A percentile compares a stretch with the other conserved stretches of the same genome.
Evolutionary conservation across 2,329 filamentous ascomycete species (phyloP).

Genomic region (Amylocarpus encephaloides): DNA sequence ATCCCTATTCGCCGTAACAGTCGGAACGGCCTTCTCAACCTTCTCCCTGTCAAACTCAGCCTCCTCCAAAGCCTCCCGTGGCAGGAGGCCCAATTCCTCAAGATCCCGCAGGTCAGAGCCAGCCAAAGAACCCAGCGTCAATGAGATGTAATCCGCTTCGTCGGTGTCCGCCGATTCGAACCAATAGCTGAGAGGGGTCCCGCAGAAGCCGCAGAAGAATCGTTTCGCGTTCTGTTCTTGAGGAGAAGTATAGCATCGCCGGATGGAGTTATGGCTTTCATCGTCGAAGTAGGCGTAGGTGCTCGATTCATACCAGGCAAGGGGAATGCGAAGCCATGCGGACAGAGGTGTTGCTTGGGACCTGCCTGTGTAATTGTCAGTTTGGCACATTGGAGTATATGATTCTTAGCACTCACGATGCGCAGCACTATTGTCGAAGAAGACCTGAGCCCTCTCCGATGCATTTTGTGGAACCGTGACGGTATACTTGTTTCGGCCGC

Average conservation of each 20-base stretch:
- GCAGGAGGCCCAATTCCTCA: slow-evolving; percentile 69
- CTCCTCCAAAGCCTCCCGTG: slow-evolving; percentile 38
- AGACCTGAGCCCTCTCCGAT: slow-evolving; percentile 54
- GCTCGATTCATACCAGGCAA: slow-evolving; percentile 71
- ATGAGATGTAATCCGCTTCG: slow-evolving; percentile 72
- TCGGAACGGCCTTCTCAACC: slow-evolving; percentile 24
- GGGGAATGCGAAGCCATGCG: slow-evolving; percentile 75
- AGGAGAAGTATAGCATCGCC: slow-evolving; percentile 57
- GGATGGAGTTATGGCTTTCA: slow-evolving; percentile 63
- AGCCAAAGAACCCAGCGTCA: slow-evolving; percentile 72
- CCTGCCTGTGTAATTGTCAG: slow-evolving; percentile 43
- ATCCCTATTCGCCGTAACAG: slow-evolving; percentile 20
- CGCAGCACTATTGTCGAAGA: slow-evolving; percentile 46
- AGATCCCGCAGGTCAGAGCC: slow-evolving; percentile 65
- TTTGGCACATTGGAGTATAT: neutral
- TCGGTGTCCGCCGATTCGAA: slow-evolving; percentile 65
- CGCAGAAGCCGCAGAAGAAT: slow-evolving; percentile 88
- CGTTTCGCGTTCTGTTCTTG: slow-evolving; percentile 53
- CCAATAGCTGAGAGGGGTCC: slow-evolving; percentile 80
- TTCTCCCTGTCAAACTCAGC: slow-evolving; percentile 26
- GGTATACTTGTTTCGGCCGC: slow-evolving; percentile 77
- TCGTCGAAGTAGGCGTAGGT: slow-evolving; percentile 73
- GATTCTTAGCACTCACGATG: slow-evolving; percentile 51
- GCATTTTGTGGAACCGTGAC: slow-evolving; percentile 60
- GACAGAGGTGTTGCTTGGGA: slow-evolving; percentile 67